Base-by-base conservation (phyloP, 371 early-diverging fungal genomes). In the Gilbertella persicaria region DNA sequence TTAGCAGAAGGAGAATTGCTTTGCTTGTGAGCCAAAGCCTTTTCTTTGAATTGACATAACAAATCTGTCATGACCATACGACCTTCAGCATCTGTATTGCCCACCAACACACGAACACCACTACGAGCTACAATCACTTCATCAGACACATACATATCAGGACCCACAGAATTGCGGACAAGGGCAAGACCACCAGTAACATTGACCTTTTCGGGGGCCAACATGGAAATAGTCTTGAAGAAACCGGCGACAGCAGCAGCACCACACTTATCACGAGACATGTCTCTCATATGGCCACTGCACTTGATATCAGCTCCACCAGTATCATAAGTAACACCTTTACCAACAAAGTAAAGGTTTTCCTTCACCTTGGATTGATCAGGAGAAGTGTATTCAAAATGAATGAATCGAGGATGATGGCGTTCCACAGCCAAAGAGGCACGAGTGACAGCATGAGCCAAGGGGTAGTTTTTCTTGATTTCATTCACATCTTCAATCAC, bases 71-170 rank as follows among this genome's bases (percentile, higher is more conserved):
- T 91, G 28, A 92, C 91, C 86, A 94, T 88, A 29, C 95, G 87
- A 25, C 95, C 95, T 71, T 95, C 95, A 21, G 94, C 95, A 65
- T 94, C 94, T 1, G 95, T 94, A 75, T 93, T 91, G 33, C 85
- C 89, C 39, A 93, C 85, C 37, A 90, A 64, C 3, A 93, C 92
- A 36, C 93, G 84, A n/a, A 79, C 83, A 6, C 95, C 94, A 26
- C 86, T 88, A 17, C 94, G 83, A 19, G 90, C 85, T 45, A 79
- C 71, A 26, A 95, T 74, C 16, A 94, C 71, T 60, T 95, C 94
- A 64, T 95, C 95, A 47, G 83, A 79, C 21, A 93, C 88, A 67
- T 90, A 89, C 37, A 86, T 70, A 55, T 91, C 88, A 20, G 91
- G 78, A 5, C 93, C 93, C 45, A 91, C 77, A 17, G 86, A 86